phyloP scores from a whole-genome alignment of 1,139 yeast species.

The Spencermartinsiella ligniputridi region DNA sequence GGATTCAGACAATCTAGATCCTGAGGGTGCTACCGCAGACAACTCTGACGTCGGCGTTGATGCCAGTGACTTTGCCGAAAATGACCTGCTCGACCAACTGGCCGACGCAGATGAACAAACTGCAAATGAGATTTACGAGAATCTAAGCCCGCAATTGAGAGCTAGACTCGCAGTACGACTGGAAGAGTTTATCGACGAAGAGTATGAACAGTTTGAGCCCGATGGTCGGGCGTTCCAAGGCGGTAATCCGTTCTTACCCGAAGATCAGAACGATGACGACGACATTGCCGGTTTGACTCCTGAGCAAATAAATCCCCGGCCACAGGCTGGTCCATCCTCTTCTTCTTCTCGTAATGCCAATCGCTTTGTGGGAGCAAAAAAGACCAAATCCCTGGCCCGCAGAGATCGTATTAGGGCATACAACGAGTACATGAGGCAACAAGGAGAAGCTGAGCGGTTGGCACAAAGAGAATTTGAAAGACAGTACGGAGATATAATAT shows the following conservation, averaged over 20 bases:
- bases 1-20: background rate
- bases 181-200: background rate
- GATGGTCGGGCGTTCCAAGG: background rate
- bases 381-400: constrained; percentile 31
- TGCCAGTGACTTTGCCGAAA: background rate
- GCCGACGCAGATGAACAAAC: background rate
- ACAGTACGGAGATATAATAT: constrained; percentile 30
- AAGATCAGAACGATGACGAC: background rate
- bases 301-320: constrained; percentile 15
- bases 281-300: constrained; percentile 1
- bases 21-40: background rate
- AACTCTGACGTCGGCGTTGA: background rate
- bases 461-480: constrained; percentile 24
- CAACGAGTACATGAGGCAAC: constrained; percentile 30
- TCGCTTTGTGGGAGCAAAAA: constrained; percentile 30
- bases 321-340: constrained; percentile 5
- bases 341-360: constrained; percentile 9
- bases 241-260: background rate
- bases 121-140: background rate
- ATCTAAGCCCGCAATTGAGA: background rate
- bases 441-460: constrained; percentile 26
- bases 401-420: constrained; percentile 32
- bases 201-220: background rate
- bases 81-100: background rate
- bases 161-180: background rate